Base-by-base conservation (phyloP, 768 basidiomycete species). In the Boletus vermiculosoides region DNA sequence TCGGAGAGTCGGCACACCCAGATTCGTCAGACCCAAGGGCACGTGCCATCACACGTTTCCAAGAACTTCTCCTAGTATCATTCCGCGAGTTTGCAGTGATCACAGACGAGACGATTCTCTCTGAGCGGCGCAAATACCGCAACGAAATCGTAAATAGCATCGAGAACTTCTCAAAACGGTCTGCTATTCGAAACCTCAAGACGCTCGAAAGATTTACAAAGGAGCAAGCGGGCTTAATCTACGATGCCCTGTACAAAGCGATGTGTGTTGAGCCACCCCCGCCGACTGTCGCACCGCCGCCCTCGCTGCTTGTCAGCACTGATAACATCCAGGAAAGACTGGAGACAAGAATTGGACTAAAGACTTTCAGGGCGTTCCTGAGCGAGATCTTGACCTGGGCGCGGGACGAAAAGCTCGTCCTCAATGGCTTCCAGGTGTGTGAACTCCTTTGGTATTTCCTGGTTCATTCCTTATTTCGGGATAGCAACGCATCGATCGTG, bases 71-170 rank as follows among this genome's bases (percentile, higher is more conserved):
- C 41, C 86, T 98, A 8, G 88, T 99, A 54, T 96, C 97, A 3
- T 99, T 99, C 83, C 85, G 97, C 55, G 97, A 99, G 70, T 98
- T 99, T 71, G 89, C 92, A 5, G 82, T 94, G 59, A 97, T 99
- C 71, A 94, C 94, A 0, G 96, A 98, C 64, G 97, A 98, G 11
- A 89, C 90, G 18, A 98, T 99, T 64, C 82, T 83, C 16, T 79
- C 83, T 13, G 97, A 99, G 72, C 86, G 97, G 23, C 83, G 83
- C 59, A 83, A 87, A 47, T 93, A 90, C 77, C 83, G 96, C 47
- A 83, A 85, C 34, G 94, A 98, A 66, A 90, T 99, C 58, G 85
- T 97, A 39, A 85, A 92, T 67, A 91, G 85, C 64, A 94, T 99
- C 60, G 97, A 99, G 75, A 84, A 83, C 4, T 99, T 98, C 74